Evolutionary conservation across 2,329 filamentous ascomycete genomes (phyloP).

Genomic region (Sporothrix dimorphospora): DNA sequence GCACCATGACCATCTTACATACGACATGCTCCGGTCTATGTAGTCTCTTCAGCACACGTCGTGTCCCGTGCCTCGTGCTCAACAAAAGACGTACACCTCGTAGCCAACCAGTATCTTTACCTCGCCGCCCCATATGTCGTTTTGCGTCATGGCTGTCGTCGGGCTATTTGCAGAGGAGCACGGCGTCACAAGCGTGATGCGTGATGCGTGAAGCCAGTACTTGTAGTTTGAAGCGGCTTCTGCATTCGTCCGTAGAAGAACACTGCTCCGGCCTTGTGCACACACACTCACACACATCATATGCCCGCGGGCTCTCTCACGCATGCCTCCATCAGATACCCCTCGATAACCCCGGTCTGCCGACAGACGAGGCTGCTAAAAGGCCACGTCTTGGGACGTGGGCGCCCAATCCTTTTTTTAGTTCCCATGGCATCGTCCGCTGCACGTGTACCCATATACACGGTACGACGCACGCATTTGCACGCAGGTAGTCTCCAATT

Average conservation of each 20-base stretch:
- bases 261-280: background rate
- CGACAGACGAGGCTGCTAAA: conserved; percentile 14
- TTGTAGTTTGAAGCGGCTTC: background rate
- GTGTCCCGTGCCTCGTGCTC: background rate
- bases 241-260: background rate
- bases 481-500: background rate
- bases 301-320: background rate
- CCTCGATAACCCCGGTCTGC: background rate
- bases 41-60: background rate
- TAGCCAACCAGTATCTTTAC: background rate
- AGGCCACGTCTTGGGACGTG: background rate
- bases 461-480: background rate
- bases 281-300: background rate
- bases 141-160: conserved; percentile 8
- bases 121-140: background rate
- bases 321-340: background rate
- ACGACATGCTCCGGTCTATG: background rate
- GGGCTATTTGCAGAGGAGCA: background rate
- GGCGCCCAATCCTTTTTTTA: background rate
- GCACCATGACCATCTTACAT: background rate
- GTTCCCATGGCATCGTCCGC: background rate
- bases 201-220: too few relatives aligned
- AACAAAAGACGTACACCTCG: background rate
- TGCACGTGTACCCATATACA: background rate
- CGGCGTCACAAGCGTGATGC: background rate